These are phyloP conservation scores for Crithidia sp. DNA, from an alignment of 208 protist species.

Conservation along the genomic window DNA sequence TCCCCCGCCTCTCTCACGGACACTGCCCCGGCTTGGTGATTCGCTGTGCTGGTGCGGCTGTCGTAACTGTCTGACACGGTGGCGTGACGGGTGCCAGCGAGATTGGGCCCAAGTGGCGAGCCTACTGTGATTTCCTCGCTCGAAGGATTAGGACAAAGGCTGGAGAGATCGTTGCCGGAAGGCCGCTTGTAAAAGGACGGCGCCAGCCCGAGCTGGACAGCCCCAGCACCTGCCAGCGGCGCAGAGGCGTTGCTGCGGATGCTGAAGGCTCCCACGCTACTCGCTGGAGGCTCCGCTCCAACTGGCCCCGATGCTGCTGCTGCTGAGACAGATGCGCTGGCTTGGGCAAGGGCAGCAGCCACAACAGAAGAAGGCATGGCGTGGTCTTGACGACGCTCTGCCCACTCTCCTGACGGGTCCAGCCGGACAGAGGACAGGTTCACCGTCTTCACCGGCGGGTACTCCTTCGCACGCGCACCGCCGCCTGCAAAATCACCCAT, in stretches of 20 bases:
- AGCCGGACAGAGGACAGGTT: constrained; percentile 13
- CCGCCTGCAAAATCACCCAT: not conserved
- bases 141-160: constrained; percentile 4
- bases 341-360: no score
- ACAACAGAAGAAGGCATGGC: no score
- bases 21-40: no score
- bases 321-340: not conserved
- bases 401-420: not conserved
- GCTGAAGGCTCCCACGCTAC: not conserved
- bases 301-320: not conserved
- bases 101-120: not conserved
- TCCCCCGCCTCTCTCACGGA: not conserved
- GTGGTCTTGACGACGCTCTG: not conserved
- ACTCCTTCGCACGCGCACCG: not conserved
- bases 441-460: constrained; percentile 1
- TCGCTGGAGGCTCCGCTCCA: not conserved
- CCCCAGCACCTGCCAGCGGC: not conserved
- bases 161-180: constrained; percentile 12
- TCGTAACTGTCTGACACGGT: not conserved
- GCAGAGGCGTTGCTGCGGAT: not conserved
- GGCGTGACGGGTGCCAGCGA: not conserved
- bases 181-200: constrained; percentile 21
- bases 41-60: not conserved
- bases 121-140: not conserved
- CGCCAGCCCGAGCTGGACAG: not conserved